Evolutionary conservation across 2,329 filamentous ascomycete genomes (phyloP).

Genomic region (Cryphonectria nitschkei): DNA sequence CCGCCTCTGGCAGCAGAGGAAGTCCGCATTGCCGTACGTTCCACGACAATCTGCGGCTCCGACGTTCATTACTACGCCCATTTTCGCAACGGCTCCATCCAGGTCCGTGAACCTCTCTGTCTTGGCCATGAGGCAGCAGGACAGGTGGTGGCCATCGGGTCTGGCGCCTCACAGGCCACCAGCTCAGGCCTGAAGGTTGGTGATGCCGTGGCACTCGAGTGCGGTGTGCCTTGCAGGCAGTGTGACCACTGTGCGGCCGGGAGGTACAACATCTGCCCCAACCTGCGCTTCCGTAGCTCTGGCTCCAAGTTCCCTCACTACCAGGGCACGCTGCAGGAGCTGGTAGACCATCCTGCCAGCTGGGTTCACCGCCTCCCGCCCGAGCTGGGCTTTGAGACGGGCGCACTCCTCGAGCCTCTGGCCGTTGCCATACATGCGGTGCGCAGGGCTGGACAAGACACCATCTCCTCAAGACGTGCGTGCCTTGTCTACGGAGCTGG

Average conservation of each 20-base stretch:
- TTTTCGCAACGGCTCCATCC: conserved; percentile 67
- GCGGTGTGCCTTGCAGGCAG: conserved; percentile 12
- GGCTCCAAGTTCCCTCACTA: conserved; percentile 19
- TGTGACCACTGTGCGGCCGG: conserved; percentile 11
- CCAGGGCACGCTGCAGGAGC: conserved; percentile 16
- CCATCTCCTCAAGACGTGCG: conserved; percentile 28
- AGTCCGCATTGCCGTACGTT: conserved; percentile 62
- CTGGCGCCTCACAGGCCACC: background rate
- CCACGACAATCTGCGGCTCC: conserved; percentile 68
- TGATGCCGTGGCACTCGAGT: conserved; percentile 16
- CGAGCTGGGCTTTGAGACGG: conserved; percentile 22
- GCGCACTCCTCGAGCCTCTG: conserved; percentile 30
- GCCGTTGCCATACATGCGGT: conserved; percentile 30
- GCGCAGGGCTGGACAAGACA: conserved; percentile 30
- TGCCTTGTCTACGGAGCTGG: conserved; percentile 15
- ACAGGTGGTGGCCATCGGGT: conserved; percentile 11
- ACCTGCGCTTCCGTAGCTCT: conserved; percentile 17
- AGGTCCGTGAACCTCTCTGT: conserved; percentile 56
- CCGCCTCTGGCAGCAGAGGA: conserved; percentile 43
- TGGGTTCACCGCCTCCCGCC: conserved; percentile 19
- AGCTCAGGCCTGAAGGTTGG: conserved; percentile 7
- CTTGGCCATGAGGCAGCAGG: conserved; percentile 66
- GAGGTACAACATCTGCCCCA: conserved; percentile 17
- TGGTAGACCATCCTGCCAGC: conserved; percentile 11
- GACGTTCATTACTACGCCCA: conserved; percentile 70